A percentile compares a stretch with the other conserved stretches of the same genome.
Conservation (phyloP, 1,139 yeast species). For the Yamadazyma mexicana region DNA sequence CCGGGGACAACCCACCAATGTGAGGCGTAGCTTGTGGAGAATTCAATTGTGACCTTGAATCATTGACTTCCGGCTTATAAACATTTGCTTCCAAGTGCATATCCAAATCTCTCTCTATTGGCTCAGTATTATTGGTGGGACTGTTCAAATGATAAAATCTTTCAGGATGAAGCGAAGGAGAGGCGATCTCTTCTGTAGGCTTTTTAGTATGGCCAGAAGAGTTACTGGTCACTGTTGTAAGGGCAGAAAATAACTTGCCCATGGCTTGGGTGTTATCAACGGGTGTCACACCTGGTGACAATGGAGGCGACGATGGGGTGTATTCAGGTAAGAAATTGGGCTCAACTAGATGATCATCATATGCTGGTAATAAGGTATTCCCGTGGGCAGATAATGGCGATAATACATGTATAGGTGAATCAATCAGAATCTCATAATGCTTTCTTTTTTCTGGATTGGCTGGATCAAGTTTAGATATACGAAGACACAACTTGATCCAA, state of each 20-base stretch:
- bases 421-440: conserved; percentile 89
- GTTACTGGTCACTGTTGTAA: conserved; percentile 11
- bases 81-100: conserved; percentile 60
- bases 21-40: conserved; percentile 63
- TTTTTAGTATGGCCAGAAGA: conserved; percentile 9
- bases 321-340: conserved; percentile 20
- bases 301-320: conserved; percentile 31
- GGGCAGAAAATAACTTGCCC: conserved; percentile 16
- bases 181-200: conserved; percentile 3
- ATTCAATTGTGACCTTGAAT: conserved; percentile 32
- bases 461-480: conserved; percentile 67
- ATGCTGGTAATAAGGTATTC: conserved; percentile 65
- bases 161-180: conserved; percentile 10
- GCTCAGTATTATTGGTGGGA: conserved; percentile 30
- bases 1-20: conserved; percentile 43
- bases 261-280: conserved; percentile 31
- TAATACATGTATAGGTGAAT: conserved; percentile 81
- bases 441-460: conserved; percentile 62
- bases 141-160: conserved; percentile 34
- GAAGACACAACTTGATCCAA: conserved; percentile 85
- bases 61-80: conserved; percentile 54
- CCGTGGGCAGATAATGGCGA: conserved; percentile 70
- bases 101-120: conserved; percentile 40
- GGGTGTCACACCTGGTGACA: conserved; percentile 58
- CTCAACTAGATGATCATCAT: conserved; percentile 32